Conservation (phyloP, 768 basidiomycete genomes). For the Leucocoprinus leucothites region DNA sequence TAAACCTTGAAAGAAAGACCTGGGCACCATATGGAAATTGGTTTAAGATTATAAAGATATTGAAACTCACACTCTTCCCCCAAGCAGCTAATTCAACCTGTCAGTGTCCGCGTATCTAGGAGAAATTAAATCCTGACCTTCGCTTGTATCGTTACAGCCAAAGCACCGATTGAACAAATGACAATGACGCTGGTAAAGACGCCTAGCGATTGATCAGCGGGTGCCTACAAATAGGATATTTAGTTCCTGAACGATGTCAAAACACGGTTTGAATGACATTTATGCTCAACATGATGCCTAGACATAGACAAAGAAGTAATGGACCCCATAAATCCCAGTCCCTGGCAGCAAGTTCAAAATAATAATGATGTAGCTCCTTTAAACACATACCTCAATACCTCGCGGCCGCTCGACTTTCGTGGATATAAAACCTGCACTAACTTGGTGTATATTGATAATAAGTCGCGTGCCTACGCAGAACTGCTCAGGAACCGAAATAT, state of each 20-base stretch:
- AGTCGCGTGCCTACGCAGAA: constrained; percentile 71
- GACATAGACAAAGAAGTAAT: constrained; percentile 72
- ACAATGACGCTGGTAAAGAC: constrained; percentile 95
- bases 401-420: constrained; percentile 65
- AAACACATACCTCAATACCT: constrained; percentile 61
- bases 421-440: constrained; percentile 93
- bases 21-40: constrained; percentile 22
- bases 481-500: background rate
- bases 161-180: constrained; percentile 86
- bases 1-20: constrained; percentile 94
- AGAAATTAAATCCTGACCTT: constrained; percentile 50
- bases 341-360: constrained; percentile 35
- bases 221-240: constrained; percentile 53
- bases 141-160: constrained; percentile 93
- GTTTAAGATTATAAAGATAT: background rate
- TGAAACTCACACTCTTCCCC: constrained; percentile 70
- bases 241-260: background rate
- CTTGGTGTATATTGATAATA: constrained; percentile 89
- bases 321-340: constrained; percentile 99
- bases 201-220: constrained; percentile 75
- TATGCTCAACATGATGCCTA: constrained; percentile 83
- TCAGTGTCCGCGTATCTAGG: constrained; percentile 5
- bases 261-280: constrained; percentile 49
- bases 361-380: background rate
- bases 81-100: constrained; percentile 52